phyloP scores from a whole-genome alignment of 345 rosid genomes.

The Eutrema japonicum region DNA sequence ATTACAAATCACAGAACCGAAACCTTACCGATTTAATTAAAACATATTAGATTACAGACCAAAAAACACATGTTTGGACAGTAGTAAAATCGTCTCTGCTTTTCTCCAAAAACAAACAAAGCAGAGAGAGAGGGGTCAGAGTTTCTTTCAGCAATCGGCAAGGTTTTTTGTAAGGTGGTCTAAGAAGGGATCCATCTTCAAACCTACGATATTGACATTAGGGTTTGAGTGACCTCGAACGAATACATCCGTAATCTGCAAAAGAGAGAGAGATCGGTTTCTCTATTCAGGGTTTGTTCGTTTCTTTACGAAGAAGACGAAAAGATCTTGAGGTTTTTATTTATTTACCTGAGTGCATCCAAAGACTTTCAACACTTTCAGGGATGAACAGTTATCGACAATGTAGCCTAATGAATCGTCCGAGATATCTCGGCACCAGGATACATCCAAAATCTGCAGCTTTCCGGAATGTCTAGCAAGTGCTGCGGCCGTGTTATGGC shows the following conservation, averaged over 20 bases:
- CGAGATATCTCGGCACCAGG: constrained; percentile 79
- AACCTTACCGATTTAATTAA: background rate
- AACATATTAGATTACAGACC: background rate
- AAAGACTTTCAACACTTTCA: constrained; percentile 73
- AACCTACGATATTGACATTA: constrained; percentile 64
- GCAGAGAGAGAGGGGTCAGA: constrained; percentile 6
- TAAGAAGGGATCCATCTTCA: constrained; percentile 62
- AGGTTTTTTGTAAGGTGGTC: constrained; percentile 33
- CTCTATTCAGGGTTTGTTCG: background rate
- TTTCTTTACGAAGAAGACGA: constrained; percentile 5
- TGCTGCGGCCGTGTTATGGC: constrained; percentile 64
- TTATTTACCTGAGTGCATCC: constrained; percentile 84
- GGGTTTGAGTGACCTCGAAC: constrained; percentile 76
- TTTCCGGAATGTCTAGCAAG: constrained; percentile 59
- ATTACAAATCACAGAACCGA: background rate
- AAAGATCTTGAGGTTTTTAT: background rate
- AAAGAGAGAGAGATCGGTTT: constrained; percentile 21
- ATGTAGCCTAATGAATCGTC: constrained; percentile 73
- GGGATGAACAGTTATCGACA: constrained; percentile 75
- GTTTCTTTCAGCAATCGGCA: constrained; percentile 15
- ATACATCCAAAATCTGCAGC: constrained; percentile 68
- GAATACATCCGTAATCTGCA: constrained; percentile 72
- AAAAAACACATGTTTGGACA: background rate
- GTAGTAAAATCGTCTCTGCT: constrained; percentile 3
- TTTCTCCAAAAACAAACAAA: constrained; percentile 19